Base-by-base conservation (phyloP, 495 filamentous ascomycete species). In the Xylaria curta region DNA sequence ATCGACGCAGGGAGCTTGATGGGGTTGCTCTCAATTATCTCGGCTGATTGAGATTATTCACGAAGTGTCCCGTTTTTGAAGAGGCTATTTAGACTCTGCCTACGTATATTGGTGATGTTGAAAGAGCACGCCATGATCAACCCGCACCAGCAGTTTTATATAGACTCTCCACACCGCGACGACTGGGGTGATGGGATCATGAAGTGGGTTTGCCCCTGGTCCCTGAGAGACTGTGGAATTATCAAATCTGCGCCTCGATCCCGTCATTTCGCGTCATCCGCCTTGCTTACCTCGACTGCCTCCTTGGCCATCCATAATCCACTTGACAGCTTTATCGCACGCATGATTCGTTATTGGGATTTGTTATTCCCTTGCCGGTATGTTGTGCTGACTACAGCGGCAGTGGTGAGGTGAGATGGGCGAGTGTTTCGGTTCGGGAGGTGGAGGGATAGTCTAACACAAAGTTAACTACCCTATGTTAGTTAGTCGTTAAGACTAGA, bases 121-220 rank as follows among this genome's bases (percentile, higher is more conserved):
- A 56, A 28, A 67, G 65, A 67, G 49, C 65, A 54, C 65, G 65
- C 65, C 65, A 67, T 67, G 65, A 49, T 19, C 33, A 67, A 67
- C 49, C 65, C 49, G 65, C 65, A 54, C 44, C 36, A 36, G 49
- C 65, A 67, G 21, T 15, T 26, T 67, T 67, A 42, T 67, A 67
- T 67, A 67, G 28, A 44, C 47, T 54, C 65, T 67, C 47, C 65
- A 56, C 49, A 67, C 44, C 33, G 47, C 28, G 65, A 42, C 42
- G 44, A 46, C 28, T 54, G 9, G 7, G 17, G 47, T n/a, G 19
- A 49, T 33, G 49, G 49, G 47, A 40, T 67, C 26, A 49, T 31
- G 60, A 63, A 63, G 21, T 4, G 60, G 60, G 36, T 33, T 38
- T 38, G 65, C 33, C 33, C 47, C 49, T 54, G 65, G 24, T 56